Evolutionary conservation across 2,329 filamentous ascomycete genomes (phyloP).

Genomic region (Ciborinia camelliae): DNA sequence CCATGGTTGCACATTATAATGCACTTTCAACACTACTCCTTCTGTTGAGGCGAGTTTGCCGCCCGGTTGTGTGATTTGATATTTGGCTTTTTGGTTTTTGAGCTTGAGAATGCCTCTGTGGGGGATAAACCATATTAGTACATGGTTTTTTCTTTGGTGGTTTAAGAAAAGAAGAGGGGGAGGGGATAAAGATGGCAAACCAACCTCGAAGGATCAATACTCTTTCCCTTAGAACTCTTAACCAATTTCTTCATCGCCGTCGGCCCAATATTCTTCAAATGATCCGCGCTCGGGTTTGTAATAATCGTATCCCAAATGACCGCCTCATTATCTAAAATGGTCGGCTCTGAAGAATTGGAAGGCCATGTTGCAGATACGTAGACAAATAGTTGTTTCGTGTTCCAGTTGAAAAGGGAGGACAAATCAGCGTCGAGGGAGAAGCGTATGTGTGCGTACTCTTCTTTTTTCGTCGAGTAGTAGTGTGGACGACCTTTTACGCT

Average conservation of each 20-base stretch:
- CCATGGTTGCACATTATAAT: slow-evolving; percentile 98
- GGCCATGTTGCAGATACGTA: slow-evolving; percentile 84
- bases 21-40: slow-evolving; percentile 74
- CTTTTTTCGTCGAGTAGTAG: slow-evolving; percentile 88
- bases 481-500: slow-evolving; percentile 89
- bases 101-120: slow-evolving; percentile 69
- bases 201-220: slow-evolving; percentile 46
- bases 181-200: slow-evolving; percentile 4
- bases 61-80: slow-evolving; percentile 89
- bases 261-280: slow-evolving; percentile 59
- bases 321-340: slow-evolving; percentile 56
- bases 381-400: slow-evolving; percentile 97
- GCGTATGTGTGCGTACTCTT: slow-evolving; percentile 92
- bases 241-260: slow-evolving; percentile 59
- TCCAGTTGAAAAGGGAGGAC: slow-evolving; percentile 93
- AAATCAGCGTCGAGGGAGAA: slow-evolving; percentile 94
- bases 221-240: slow-evolving; percentile 57
- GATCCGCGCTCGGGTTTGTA: slow-evolving; percentile 64
- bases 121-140: too few relatives aligned
- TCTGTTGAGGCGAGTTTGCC: slow-evolving; percentile 71
- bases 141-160: too few relatives aligned
- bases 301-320: slow-evolving; percentile 98
- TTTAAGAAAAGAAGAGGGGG: neutral
- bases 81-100: slow-evolving; percentile 87
- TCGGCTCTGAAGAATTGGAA: slow-evolving; percentile 29